phyloP scores from a whole-genome alignment of 805 yeast genomes.

The Yamadazyma philogaea region DNA sequence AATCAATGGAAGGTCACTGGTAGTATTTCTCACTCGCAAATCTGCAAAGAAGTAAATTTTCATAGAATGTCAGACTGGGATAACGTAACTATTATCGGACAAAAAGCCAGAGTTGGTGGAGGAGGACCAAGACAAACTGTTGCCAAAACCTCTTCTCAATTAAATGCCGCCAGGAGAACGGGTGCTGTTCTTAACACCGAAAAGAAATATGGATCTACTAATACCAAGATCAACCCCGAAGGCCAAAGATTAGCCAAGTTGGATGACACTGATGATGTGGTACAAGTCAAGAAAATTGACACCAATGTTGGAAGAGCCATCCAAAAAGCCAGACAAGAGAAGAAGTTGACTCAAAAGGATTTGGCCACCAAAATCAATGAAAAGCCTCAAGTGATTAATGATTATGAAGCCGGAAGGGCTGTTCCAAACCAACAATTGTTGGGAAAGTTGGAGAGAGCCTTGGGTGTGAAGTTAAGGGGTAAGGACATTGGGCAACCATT shows the following conservation, averaged over 20 bases:
- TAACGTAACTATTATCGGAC: slow-evolving; percentile 82
- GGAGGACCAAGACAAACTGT: slow-evolving; percentile 85
- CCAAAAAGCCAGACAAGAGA: slow-evolving; percentile 79
- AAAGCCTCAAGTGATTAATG: slow-evolving; percentile 92
- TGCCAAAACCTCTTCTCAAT: slow-evolving; percentile 70
- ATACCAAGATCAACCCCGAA: slow-evolving; percentile 67
- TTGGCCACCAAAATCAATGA: slow-evolving; percentile 93
- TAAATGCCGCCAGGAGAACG: slow-evolving; percentile 91
- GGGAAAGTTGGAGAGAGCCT: slow-evolving; percentile 87
- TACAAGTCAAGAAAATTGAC: slow-evolving; percentile 86
- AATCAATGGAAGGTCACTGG: not conserved
- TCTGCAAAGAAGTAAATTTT: not conserved
- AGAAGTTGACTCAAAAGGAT: slow-evolving; percentile 90
- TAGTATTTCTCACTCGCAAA: not conserved
- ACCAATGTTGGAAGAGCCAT: slow-evolving; percentile 84
- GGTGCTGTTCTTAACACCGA: slow-evolving; percentile 90
- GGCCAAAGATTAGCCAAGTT: slow-evolving; percentile 94
- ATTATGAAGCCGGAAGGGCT: slow-evolving; percentile 96
- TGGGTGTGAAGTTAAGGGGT: slow-evolving; percentile 95
- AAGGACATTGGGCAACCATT: slow-evolving; percentile 92
- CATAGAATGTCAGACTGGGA: slow-evolving; percentile 77
- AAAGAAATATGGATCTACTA: slow-evolving; percentile 76
- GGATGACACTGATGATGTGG: slow-evolving; percentile 91
- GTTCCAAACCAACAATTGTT: slow-evolving; percentile 93
- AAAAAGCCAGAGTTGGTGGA: slow-evolving; percentile 82